Conservation (phyloP, 371 early-diverging fungal species). For the Coemansia sp. region DNA sequence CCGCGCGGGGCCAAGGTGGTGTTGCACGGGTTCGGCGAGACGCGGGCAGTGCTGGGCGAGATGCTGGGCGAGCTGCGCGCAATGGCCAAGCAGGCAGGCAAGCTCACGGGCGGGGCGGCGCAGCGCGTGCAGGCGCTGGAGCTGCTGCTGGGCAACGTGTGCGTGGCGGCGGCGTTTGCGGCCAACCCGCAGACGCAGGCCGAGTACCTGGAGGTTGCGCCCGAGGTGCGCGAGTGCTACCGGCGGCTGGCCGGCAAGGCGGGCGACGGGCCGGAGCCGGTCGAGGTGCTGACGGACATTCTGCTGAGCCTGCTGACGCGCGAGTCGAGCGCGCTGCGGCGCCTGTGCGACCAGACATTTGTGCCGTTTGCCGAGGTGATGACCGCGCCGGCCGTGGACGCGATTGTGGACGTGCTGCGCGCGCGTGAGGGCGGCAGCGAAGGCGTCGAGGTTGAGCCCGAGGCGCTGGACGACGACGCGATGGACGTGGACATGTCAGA, state of each 20-base stretch:
- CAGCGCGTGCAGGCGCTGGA: constrained; percentile 37
- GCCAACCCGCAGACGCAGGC: constrained; percentile 13
- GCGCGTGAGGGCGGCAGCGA: constrained; percentile 58
- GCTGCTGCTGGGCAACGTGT: constrained; percentile 34
- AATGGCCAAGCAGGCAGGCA: constrained; percentile 6
- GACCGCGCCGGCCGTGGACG: constrained; percentile 71
- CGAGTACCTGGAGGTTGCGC: constrained; percentile 33
- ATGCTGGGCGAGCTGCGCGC: constrained; percentile 57
- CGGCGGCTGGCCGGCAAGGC: constrained; percentile 2
- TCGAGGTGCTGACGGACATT: constrained; percentile 90
- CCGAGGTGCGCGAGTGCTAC: constrained; percentile 73
- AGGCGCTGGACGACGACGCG: constrained; percentile 36
- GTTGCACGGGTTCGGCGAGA: constrained; percentile 63
- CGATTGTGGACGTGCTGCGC: constrained; percentile 71
- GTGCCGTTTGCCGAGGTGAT: constrained; percentile 72
- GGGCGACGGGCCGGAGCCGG: constrained; percentile 63
- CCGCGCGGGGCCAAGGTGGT: constrained; percentile 42
- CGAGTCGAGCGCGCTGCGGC: constrained; percentile 73
- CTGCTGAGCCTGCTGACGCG: constrained; percentile 84
- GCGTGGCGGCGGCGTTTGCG: constrained; percentile 21
- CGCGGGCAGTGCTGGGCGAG: constrained; percentile 56
- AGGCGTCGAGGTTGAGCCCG: constrained; percentile 57
- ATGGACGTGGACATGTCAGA: constrained; percentile 42
- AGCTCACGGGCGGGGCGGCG: constrained; percentile 11
- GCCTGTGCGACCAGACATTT: constrained; percentile 80